Conservation (phyloP, 2,329 filamentous ascomycete species). For the Fusarium falciforme region DNA sequence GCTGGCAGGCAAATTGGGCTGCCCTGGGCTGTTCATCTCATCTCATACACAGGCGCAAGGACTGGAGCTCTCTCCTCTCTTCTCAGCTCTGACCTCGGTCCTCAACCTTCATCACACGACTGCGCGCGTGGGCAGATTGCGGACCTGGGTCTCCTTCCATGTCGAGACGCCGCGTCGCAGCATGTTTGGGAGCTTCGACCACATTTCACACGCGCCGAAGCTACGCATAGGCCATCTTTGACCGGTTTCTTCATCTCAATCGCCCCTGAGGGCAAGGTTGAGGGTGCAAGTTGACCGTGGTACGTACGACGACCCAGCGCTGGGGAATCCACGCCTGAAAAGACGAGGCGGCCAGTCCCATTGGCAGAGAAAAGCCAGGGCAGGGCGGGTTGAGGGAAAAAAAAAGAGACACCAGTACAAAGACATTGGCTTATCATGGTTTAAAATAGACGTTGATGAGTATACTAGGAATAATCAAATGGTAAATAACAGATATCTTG, state of each 20-base stretch:
- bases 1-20: not conserved
- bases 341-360: slow-evolving; percentile 33
- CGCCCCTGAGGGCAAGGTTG: slow-evolving; percentile 32
- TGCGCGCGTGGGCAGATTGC: slow-evolving; percentile 2
- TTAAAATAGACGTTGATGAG: not conserved
- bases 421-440: not conserved
- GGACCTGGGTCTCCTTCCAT: slow-evolving; percentile 4
- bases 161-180: slow-evolving; percentile 3
- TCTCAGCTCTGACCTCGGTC: slow-evolving; percentile 6
- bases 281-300: slow-evolving; percentile 22
- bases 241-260: slow-evolving; percentile 18
- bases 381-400: not conserved
- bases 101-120: slow-evolving; percentile 15
- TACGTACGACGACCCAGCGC: slow-evolving; percentile 20
- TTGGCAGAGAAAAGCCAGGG: slow-evolving; percentile 16
- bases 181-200: slow-evolving; percentile 11
- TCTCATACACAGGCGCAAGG: not conserved
- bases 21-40: not conserved
- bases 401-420: not conserved
- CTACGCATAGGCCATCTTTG: slow-evolving; percentile 1
- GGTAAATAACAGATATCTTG: not conserved
- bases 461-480: not conserved
- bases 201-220: slow-evolving; percentile 2
- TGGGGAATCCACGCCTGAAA: slow-evolving; percentile 15
- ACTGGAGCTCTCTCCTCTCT: not conserved